Percentiles rank a stretch among this genome's conserved stretches.
phyloP scores from a whole-genome alignment of 2,329 filamentous ascomycete genomes.

The Microcyclosporella mali region DNA sequence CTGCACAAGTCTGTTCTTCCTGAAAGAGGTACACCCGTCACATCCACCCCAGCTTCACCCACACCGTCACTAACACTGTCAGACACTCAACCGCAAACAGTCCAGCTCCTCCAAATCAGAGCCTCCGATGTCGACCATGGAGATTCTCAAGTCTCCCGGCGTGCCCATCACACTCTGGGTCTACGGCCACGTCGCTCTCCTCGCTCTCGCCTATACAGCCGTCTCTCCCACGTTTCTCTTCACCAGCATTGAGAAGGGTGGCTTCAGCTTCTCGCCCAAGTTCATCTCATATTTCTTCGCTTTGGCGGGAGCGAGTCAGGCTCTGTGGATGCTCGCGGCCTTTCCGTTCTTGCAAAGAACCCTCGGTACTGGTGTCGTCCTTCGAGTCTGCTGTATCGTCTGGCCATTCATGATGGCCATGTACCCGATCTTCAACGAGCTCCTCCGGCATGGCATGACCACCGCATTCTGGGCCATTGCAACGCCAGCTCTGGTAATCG shows the following conservation, averaged over 20 bases:
- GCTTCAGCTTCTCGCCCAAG: slow-evolving; percentile 55
- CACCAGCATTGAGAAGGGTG: slow-evolving; percentile 57
- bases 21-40: slow-evolving; percentile 41
- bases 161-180: slow-evolving; percentile 61
- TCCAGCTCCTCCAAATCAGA: slow-evolving; percentile 9
- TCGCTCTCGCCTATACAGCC: slow-evolving; percentile 67
- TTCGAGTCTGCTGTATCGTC: slow-evolving; percentile 50
- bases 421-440: slow-evolving; percentile 50
- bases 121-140: slow-evolving; percentile 41
- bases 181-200: slow-evolving; percentile 60
- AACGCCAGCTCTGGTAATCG: slow-evolving; percentile 46
- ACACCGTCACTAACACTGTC: background rate
- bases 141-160: slow-evolving; percentile 57
- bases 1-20: slow-evolving; percentile 48
- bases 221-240: slow-evolving; percentile 63
- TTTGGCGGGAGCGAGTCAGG: slow-evolving; percentile 59
- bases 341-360: slow-evolving; percentile 64
- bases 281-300: slow-evolving; percentile 64
- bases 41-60: background rate
- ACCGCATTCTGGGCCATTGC: slow-evolving; percentile 53
- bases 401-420: slow-evolving; percentile 61
- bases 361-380: slow-evolving; percentile 59
- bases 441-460: slow-evolving; percentile 46
- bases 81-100: slow-evolving; percentile 29
- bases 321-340: slow-evolving; percentile 62